These are phyloP conservation scores for Lentinus tigrinus DNA, from an alignment of 768 basidiomycete species.

Conservation along the genomic window DNA sequence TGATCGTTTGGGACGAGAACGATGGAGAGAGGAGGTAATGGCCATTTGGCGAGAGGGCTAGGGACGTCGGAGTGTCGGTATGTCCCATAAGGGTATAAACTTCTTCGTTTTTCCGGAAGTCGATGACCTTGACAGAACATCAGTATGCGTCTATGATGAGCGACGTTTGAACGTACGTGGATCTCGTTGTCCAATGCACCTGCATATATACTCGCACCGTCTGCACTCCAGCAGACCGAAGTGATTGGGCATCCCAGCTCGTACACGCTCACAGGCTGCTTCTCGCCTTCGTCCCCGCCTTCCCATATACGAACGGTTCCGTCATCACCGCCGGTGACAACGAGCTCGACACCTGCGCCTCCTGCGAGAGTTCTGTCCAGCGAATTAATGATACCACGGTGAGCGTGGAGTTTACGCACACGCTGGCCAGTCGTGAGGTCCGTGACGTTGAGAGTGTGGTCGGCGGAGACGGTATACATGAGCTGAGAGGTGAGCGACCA, in stretches of 20 bases:
- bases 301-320: slow-evolving; percentile 93
- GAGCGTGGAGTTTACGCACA: slow-evolving; percentile 78
- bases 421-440: slow-evolving; percentile 86
- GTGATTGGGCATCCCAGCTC: slow-evolving; percentile 91
- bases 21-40: slow-evolving; percentile 87
- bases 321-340: slow-evolving; percentile 90
- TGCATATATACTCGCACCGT: slow-evolving; percentile 87
- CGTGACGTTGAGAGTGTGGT: slow-evolving; percentile 75
- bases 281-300: slow-evolving; percentile 71
- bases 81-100: slow-evolving; percentile 83
- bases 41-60: slow-evolving; percentile 89
- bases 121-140: slow-evolving; percentile 87
- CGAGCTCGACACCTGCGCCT: slow-evolving; percentile 80
- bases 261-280: slow-evolving; percentile 75
- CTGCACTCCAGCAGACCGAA: slow-evolving; percentile 87
- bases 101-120: slow-evolving; percentile 81
- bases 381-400: slow-evolving; percentile 87
- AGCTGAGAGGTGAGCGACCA: slow-evolving; percentile 77
- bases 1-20: slow-evolving; percentile 83
- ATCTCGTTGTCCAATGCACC: slow-evolving; percentile 95
- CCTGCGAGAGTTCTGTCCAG: slow-evolving; percentile 85
- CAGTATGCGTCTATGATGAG: slow-evolving; percentile 3
- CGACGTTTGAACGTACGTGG: slow-evolving; percentile 77
- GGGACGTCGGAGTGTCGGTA: slow-evolving; percentile 89
- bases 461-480: slow-evolving; percentile 86